phyloP scores from a whole-genome alignment of 768 basidiomycete species.

The Leucosporidium creatinivorum region DNA sequence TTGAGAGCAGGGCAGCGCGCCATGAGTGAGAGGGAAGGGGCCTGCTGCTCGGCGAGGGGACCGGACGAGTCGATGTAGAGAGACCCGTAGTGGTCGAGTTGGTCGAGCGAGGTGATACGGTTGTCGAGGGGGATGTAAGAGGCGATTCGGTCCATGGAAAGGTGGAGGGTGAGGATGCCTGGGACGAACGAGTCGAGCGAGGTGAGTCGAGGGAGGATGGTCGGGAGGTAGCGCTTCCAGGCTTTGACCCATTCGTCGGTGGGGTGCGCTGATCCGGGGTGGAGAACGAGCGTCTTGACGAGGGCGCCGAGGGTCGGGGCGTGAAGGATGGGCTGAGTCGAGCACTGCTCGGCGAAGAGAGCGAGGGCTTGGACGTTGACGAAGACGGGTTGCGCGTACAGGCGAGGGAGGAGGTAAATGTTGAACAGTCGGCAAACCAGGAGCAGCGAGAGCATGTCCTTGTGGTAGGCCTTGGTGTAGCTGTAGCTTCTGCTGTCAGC shows the following conservation, averaged over 20 bases:
- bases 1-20: not conserved
- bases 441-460: not conserved
- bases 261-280: not conserved
- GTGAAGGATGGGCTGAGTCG: not conserved
- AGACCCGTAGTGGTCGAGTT: not conserved
- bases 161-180: not conserved
- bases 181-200: not conserved
- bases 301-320: not conserved
- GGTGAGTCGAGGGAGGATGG: not conserved
- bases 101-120: no score
- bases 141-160: not conserved
- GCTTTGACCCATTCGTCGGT: not conserved
- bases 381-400: not conserved
- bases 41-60: not conserved
- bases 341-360: not conserved
- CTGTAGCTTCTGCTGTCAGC: not conserved
- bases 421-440: not conserved
- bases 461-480: not conserved
- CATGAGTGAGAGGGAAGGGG: not conserved
- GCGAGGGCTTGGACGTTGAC: not conserved
- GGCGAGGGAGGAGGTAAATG: not conserved
- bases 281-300: not conserved
- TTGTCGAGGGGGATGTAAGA: not conserved
- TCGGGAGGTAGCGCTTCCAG: not conserved
- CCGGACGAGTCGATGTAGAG: not conserved